Base-by-base conservation (phyloP, 2,329 filamentous ascomycete genomes). In the Hypoxylon sp. region DNA sequence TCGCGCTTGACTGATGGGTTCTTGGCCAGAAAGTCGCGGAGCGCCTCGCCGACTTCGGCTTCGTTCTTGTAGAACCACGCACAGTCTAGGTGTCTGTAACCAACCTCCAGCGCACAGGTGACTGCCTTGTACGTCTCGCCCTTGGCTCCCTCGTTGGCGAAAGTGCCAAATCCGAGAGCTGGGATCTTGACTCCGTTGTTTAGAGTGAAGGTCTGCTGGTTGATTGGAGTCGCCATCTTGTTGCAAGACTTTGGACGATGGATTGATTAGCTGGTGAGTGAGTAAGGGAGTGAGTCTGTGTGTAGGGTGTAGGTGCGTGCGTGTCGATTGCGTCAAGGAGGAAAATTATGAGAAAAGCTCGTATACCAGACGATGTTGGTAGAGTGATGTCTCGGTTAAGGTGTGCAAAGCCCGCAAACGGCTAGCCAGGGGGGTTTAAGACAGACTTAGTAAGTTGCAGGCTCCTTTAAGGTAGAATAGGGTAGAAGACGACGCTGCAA, bases 31-130 rank as follows among this genome's bases (percentile, higher is more conserved):
- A 81, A 82, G 73, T 82, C 85, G 61, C 83, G 83, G 73, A 90
- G 84, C 20, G 85, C 88, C 25, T 84, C 79, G 57, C 88, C 88
- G 37, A 90, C 86, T 76, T 90, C 88, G 8, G 79, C 79, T 76
- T 90, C 91, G 77, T 93, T 93, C 75, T 87, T 85, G 79, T 93
- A 93, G 71, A 89, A 90, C 76, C 90, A 86, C 56, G 90, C 90
- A 77, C 89, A 91, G 80, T 90, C 88, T 68, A 91, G 87, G 77
- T 91, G 89, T 50, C 89, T 84, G 81, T 92, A 92, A 49, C 90
- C 90, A 62, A 83, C 82, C 73, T 86, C 84, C 13, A 92, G 83
- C 14, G 90, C 90, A 69, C 82, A 83, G 75, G 89, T 87, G 69
- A 93, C 91, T 17, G 91, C 91, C 63, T 81, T 83, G 82, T 89